A percentile compares a stretch with the other conserved stretches of the same genome.
Evolutionary conservation across 2,329 filamentous ascomycete species (phyloP).

Genomic region (Penicillium oxalicum): DNA sequence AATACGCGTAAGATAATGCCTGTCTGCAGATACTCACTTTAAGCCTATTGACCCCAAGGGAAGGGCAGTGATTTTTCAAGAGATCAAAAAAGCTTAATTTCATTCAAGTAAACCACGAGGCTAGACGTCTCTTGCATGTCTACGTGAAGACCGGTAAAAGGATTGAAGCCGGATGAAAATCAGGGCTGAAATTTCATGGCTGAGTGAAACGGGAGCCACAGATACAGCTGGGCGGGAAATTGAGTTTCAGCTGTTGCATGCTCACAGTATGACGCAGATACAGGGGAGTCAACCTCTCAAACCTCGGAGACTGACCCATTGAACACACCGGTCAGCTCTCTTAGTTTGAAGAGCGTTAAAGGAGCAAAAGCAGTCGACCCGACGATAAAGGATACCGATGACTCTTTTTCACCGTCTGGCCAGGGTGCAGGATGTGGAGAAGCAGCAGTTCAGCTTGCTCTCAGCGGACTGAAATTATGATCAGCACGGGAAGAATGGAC

Average conservation of each 20-base stretch:
- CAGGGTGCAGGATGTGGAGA: slow-evolving; percentile 1
- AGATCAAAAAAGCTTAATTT: slow-evolving; percentile 2
- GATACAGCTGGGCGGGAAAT: slow-evolving; percentile 2
- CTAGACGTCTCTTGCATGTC: slow-evolving; percentile 9
- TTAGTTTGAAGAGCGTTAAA: slow-evolving; percentile 5
- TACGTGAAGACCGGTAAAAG: slow-evolving; percentile 12
- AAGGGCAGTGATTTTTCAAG: slow-evolving; percentile 6
- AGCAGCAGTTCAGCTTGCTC: slow-evolving; percentile 8
- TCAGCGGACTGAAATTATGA: slow-evolving; percentile 13
- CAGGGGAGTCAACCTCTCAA: slow-evolving; percentile 4
- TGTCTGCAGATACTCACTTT: too few species aligned
- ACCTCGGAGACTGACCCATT: slow-evolving; percentile 6
- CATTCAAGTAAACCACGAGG: neutral
- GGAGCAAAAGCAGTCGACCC: slow-evolving; percentile 8
- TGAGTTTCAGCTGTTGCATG: slow-evolving; percentile 1
- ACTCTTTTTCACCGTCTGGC: slow-evolving; percentile 6
- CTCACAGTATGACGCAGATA: slow-evolving; percentile 1
- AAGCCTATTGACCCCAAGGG: too few species aligned
- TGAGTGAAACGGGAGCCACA: slow-evolving; percentile 9
- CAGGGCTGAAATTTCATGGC: slow-evolving; percentile 10
- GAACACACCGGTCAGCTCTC: slow-evolving; percentile 7
- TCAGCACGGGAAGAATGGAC: slow-evolving; percentile 14
- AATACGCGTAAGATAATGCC: too few species aligned
- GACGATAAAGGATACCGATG: slow-evolving; percentile 4
- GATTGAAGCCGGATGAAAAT: slow-evolving; percentile 10